These are phyloP conservation scores for Chytriomyces sp. DNA, from an alignment of 192 early-diverging fungal species.

Conservation along the genomic window DNA sequence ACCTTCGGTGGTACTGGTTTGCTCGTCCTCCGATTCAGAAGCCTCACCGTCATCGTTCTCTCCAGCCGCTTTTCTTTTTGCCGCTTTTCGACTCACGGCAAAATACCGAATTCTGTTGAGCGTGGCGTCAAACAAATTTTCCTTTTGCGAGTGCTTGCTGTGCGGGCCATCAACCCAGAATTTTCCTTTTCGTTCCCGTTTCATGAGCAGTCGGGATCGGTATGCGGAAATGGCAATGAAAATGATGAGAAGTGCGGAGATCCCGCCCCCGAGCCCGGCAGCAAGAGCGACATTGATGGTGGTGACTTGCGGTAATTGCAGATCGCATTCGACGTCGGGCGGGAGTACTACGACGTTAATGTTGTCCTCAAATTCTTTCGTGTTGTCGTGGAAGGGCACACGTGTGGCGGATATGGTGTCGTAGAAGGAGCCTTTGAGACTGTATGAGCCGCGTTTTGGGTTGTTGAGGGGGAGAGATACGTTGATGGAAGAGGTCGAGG, in stretches of 20 bases:
- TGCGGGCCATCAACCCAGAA: conserved; percentile 30
- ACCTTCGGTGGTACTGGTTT: not conserved
- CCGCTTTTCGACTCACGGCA: not conserved
- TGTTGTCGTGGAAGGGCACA: not conserved
- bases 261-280: conserved; percentile 3
- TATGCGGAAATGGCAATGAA: not conserved
- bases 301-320: not conserved
- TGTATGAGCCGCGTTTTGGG: not conserved
- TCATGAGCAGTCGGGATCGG: not conserved
- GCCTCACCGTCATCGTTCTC: not conserved
- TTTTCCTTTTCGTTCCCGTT: conserved; percentile 18
- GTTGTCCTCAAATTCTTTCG: not conserved
- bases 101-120: conserved; percentile 3
- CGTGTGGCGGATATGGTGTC: not conserved
- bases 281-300: conserved; percentile 26
- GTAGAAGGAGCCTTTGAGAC: not conserved
- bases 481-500: not conserved
- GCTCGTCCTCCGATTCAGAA: not conserved
- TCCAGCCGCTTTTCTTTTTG: not conserved
- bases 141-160: conserved; percentile 5
- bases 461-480: not conserved
- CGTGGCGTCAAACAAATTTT: conserved; percentile 8
- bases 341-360: not conserved
- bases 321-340: not conserved
- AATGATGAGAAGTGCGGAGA: not conserved